These are phyloP conservation scores for Usnea hakonensis DNA, from an alignment of 495 filamentous ascomycete species.

Conservation along the genomic window DNA sequence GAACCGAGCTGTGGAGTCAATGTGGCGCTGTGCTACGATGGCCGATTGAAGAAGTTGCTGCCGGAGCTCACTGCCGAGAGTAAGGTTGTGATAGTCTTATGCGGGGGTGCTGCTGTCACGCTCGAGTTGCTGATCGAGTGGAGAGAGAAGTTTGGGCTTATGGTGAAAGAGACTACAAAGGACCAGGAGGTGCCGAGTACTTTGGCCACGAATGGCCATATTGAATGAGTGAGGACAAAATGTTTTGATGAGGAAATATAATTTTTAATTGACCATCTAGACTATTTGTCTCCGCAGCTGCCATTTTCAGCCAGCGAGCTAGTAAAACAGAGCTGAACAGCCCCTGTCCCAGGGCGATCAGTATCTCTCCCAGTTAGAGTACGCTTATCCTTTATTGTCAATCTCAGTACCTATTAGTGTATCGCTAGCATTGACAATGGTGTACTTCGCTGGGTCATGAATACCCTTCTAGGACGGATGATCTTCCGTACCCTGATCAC, in stretches of 20 bases:
- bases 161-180: constrained; percentile 14
- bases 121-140: constrained; percentile 59
- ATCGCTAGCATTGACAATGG: neutral
- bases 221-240: neutral
- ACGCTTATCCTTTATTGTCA: neutral
- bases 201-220: neutral
- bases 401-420: neutral
- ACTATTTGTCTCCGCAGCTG: too few species aligned
- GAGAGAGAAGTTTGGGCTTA: constrained; percentile 43
- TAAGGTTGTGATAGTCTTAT: constrained; percentile 79
- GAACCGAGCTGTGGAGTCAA: constrained; percentile 81
- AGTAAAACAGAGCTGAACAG: too few species aligned
- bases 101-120: constrained; percentile 73
- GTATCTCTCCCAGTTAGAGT: too few species aligned
- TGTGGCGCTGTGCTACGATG: constrained; percentile 54
- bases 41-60: constrained; percentile 54
- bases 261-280: too few species aligned
- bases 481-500: neutral
- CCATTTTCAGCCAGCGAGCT: too few species aligned
- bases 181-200: constrained; percentile 14
- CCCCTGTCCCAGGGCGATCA: too few species aligned
- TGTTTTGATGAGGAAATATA: too few species aligned
- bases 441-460: neutral
- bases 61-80: constrained; percentile 47
- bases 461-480: neutral